These are phyloP conservation scores for Mucor ambiguus DNA, from an alignment of 371 early-diverging fungal species.

Conservation along the genomic window DNA sequence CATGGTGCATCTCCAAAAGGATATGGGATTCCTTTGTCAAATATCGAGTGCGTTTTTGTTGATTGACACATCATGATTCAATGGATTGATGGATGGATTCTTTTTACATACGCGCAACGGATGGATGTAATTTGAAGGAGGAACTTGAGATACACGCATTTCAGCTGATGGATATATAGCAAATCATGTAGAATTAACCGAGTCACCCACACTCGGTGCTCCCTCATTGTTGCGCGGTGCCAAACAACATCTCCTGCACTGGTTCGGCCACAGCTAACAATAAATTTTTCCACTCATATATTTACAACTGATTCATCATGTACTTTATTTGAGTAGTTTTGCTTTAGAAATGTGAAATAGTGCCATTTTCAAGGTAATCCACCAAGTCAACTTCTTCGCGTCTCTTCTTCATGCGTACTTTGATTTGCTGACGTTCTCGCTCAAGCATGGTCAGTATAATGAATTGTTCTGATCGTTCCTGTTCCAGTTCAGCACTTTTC, in stretches of 20 bases:
- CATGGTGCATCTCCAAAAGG: not conserved
- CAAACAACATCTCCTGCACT: too few relatives aligned
- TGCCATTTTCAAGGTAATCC: slow-evolving; percentile 37
- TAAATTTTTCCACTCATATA: not conserved
- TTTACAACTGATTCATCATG: not conserved
- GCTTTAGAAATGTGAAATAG: slow-evolving; percentile 29
- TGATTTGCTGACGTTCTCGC: slow-evolving; percentile 44
- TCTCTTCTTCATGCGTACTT: slow-evolving; percentile 45
- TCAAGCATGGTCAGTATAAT: slow-evolving; percentile 35
- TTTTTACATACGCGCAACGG: slow-evolving; percentile 17
- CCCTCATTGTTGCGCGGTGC: not conserved
- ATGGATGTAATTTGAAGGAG: slow-evolving; percentile 21
- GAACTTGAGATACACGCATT: slow-evolving; percentile 7
- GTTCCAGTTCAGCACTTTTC: slow-evolving; percentile 54
- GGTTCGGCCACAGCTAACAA: not conserved
- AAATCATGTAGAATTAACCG: not conserved
- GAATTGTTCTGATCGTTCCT: slow-evolving; percentile 48
- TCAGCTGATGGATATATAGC: not conserved
- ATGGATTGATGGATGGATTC: not conserved
- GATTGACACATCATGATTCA: not conserved
- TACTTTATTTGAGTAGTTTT: not conserved
- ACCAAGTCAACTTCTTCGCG: slow-evolving; percentile 36
- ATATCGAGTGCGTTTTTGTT: not conserved
- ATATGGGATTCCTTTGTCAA: not conserved
- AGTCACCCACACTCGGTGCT: not conserved